Conservation (phyloP, 2,329 filamentous ascomycete species). For the Trichophyton schoenleinii region DNA sequence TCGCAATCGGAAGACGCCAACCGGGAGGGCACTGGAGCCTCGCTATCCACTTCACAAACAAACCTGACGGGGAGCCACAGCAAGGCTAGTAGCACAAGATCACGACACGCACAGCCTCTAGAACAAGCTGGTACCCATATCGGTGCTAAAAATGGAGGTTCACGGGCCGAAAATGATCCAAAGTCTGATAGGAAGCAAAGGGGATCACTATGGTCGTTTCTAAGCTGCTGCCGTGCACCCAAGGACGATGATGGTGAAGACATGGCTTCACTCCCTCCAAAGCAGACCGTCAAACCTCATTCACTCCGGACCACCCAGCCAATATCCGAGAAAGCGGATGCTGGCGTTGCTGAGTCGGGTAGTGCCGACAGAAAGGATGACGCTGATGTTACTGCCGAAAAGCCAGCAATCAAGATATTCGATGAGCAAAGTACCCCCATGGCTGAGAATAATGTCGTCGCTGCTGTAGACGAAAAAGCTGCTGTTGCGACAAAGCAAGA, state of each 20-base stretch:
- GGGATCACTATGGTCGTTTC: constrained; percentile 33
- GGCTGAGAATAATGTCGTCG: constrained; percentile 17
- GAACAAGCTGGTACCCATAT: constrained; percentile 11
- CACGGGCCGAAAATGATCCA: constrained; percentile 21
- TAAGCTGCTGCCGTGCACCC: constrained; percentile 38
- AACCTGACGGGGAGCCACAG: constrained; percentile 41
- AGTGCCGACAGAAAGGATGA: constrained; percentile 30
- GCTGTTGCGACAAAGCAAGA: background rate
- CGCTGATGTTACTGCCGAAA: constrained; percentile 29
- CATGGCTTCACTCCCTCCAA: constrained; percentile 33
- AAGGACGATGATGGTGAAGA: constrained; percentile 25
- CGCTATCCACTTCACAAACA: constrained; percentile 39
- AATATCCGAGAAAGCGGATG: constrained; percentile 26
- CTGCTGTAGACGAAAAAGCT: background rate
- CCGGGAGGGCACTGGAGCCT: constrained; percentile 39
- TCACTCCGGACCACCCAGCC: constrained; percentile 25
- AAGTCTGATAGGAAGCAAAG: constrained; percentile 32
- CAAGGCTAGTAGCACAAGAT: constrained; percentile 45
- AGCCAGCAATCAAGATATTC: constrained; percentile 22
- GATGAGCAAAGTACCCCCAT: constrained; percentile 19
- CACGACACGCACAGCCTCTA: constrained; percentile 25
- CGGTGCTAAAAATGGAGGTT: constrained; percentile 20
- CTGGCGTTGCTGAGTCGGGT: constrained; percentile 28
- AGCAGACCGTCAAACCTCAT: constrained; percentile 32
- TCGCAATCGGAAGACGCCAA: constrained; percentile 22